Percentiles rank a stretch among this genome's conserved stretches.
phyloP scores from a whole-genome alignment of 176 grass and related monocot genomes.

The Bothriochloa decipiens region DNA sequence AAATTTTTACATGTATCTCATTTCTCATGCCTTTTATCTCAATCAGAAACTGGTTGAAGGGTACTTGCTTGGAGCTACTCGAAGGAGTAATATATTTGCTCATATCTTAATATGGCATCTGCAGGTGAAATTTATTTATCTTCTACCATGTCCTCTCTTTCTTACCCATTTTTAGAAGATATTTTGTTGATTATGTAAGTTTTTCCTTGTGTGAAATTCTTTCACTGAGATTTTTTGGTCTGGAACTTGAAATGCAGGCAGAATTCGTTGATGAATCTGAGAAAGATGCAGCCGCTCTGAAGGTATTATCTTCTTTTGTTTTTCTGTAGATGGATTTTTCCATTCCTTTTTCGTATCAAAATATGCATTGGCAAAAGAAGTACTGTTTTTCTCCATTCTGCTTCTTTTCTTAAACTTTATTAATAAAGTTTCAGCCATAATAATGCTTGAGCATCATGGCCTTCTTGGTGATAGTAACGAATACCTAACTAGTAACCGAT shows the following conservation, averaged over 20 bases:
- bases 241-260: constrained; percentile 60
- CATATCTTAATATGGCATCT: constrained; percentile 99
- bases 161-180: background rate
- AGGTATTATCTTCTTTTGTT: constrained; percentile 47
- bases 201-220: constrained; percentile 34
- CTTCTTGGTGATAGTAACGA: constrained; percentile 1
- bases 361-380: constrained; percentile 31
- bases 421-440: background rate
- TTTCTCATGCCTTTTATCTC: constrained; percentile 38
- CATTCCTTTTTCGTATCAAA: constrained; percentile 22
- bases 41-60: constrained; percentile 98
- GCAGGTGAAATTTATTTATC: constrained; percentile 69
- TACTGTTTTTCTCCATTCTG: constrained; percentile 20
- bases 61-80: constrained; percentile 95
- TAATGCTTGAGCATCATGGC: background rate
- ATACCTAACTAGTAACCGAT: background rate
- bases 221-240: constrained; percentile 39
- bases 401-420: constrained; percentile 26
- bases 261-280: constrained; percentile 80
- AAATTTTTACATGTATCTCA: constrained; percentile 4
- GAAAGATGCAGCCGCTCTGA: constrained; percentile 60
- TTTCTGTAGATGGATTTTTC: constrained; percentile 32
- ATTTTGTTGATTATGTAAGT: constrained; percentile 19
- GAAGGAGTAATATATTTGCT: constrained; percentile 97
- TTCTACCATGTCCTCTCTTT: background rate